Percentiles rank a stretch among this genome's conserved stretches.
phyloP scores from a whole-genome alignment of 1,139 yeast genomes.

The Pichia sp. region DNA sequence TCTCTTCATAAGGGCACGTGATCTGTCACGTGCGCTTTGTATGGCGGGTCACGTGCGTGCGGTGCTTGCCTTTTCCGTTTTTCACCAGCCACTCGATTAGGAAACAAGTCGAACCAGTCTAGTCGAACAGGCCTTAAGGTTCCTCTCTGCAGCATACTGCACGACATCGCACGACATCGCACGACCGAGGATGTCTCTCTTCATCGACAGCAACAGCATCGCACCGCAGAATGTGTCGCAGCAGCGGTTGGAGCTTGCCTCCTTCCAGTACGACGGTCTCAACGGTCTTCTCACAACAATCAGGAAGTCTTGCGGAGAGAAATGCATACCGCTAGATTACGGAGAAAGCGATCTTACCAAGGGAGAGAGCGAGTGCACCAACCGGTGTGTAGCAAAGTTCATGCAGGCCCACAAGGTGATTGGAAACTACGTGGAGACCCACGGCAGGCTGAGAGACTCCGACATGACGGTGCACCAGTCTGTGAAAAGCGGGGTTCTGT shows the following conservation, averaged over 20 bases:
- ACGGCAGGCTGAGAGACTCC: constrained; percentile 20
- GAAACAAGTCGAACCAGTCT: no score
- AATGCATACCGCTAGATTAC: constrained; percentile 69
- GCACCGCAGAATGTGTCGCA: constrained; percentile 48
- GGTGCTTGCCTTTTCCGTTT: no score
- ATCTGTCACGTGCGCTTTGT: no score
- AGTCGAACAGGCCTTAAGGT: no score
- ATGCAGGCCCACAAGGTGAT: constrained; percentile 56
- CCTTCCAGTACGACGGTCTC: constrained; percentile 69
- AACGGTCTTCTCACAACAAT: constrained; percentile 41
- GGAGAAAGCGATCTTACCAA: constrained; percentile 75
- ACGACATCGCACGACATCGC: no score
- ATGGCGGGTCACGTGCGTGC: no score
- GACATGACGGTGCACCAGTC: constrained; percentile 22
- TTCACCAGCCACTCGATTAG: no score
- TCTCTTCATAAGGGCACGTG: no score
- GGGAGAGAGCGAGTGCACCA: constrained; percentile 70
- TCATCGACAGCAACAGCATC: constrained; percentile 38
- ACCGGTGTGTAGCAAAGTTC: constrained; percentile 71
- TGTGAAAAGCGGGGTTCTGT: constrained; percentile 15
- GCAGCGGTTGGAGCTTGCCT: constrained; percentile 62
- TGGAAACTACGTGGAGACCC: constrained; percentile 41
- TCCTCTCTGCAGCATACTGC: no score
- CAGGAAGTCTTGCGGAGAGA: constrained; percentile 28
- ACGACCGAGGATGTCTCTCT: constrained; percentile 75